Evolutionary conservation across 73 alveolate species (phyloP), one percentile per base, ranked within the genome.

Genomic region (Stentor coeruleus): DNA sequence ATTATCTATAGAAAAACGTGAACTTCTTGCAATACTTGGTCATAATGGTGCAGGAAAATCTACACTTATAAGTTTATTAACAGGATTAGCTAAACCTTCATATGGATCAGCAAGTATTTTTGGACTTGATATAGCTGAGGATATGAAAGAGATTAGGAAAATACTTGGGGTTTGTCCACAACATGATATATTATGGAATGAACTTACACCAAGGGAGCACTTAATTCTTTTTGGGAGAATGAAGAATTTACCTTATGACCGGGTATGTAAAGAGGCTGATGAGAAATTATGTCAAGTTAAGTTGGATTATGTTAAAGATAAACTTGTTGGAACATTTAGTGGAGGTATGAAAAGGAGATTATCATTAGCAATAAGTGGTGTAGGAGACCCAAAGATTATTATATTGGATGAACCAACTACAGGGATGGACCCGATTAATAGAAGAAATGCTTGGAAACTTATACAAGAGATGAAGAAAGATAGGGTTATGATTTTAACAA

Each of bases 311-410:
- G 96, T 87, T 3, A 83, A 73, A 58, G 76, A 88, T 77, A 86
- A 90, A 15, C 77, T 84, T 59, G 95, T 86, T 14, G 84, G 90
- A 79, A 92, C 97, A 36, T 94, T 93, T 85, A 88, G 97, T 75
- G 99, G 98, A 3, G 99, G 99, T 15, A 95, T 94, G 98, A 95
- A 92, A 80, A 90, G 99, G 80, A 90, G 98, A 90, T 94, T 97
- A 15, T 92, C 99, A 0, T 95, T 97, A 15, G 99, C 98, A 26
- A 97, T 97, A 0, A 76, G 95, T 4, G 91, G 97, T 33, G 90
- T 97, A 3, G 98, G 98, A 39, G 84, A 87, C 84, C 98, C 98
- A 0, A 94, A 84, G 81, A 84, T 94, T 40, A 86, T 94, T 3
- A 81, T 94, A 66, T 73, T 94, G 91, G 98, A 94, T 90, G 98